Evolutionary conservation across 441 rosid species (phyloP), one percentile per base, ranked within the genome.

Genomic region (Corymbia calophylla): DNA sequence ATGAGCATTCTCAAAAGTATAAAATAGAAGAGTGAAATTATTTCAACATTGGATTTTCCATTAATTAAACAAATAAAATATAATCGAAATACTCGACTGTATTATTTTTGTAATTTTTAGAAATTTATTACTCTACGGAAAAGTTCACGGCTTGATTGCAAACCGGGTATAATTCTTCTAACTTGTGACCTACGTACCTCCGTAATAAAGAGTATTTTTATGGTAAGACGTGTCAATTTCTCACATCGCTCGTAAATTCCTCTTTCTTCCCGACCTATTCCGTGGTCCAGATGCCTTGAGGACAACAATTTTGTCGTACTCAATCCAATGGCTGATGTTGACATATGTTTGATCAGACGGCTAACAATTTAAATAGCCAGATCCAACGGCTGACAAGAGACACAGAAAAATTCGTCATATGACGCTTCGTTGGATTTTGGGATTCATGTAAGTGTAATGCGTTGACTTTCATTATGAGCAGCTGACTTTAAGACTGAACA

Each of bases 231-330:
- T 31, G 12, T 66, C 6, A 15, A 16, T 31, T 66, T 16, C 58
- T 18, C 1, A 19, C 58, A 18, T 18, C 23, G 23, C 58, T 18
- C 23, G 8, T 54, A 54, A 18, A 7, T 54, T 23, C 23, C 23
- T 19, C 55, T 54, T 18, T 19, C 23, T 54, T 54, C 58, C 58
- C 23, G 58, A 23, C 23, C 58, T 7, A 19, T 19, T 18, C 58
- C 8, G 3, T 7, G 58, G 58, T 54, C 23, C 0, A 66, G 11
- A n/a, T 1, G 31, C 5, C 3, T 31, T 2, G 73, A 31, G 0
- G 11, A 4, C 39, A 0, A 16, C 6, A 15, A 31, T 8, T 31
- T 31, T 17, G 21, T 66, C 73, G 8, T 66, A n/a, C 21, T 1
- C 6, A 8, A 66, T 66, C 3, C 39, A 66, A 66, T 0, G 6